Evolutionary conservation across 495 filamentous ascomycete species (phyloP), one percentile per base, ranked within the genome.

Genomic region (Neohortaea acidophila): DNA sequence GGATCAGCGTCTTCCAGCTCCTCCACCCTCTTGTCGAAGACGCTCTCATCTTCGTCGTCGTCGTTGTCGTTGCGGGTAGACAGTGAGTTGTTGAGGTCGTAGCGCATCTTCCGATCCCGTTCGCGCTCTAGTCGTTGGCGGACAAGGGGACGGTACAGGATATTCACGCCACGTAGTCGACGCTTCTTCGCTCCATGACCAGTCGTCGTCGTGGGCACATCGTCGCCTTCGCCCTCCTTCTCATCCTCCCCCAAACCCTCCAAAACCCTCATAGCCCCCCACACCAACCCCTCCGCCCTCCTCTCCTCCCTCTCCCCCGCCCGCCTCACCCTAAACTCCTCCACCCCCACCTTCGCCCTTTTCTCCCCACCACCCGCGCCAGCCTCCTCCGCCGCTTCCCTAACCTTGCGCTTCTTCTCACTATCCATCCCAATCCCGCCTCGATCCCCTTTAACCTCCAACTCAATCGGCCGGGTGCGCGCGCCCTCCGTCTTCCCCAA

Each of bases 341-440:
- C 73, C 56, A 84, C 79, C n/a, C 69, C 68, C 3, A 74, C 70
- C 43, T 75, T 78, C 19, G 68, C 62, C 52, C 69, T 74, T 54
- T 81, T 81, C 19, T 53, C 61, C n/a, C n/a, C n/a, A n/a, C n/a
- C n/a, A 35, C 51, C 51, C 32, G 55, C 56, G 31, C 68, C 72
- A 0, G 61, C 54, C 28, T 66, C 66, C 36, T 68, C 72, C 0
- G 62, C 56, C 23, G 67, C 65, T 57, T 85, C 83, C 9, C 68
- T 58, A 19, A 92, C 63, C 55, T 83, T 86, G 32, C 83, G 62
- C 63, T 91, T 94, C 55, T 75, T 72, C 58, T 91, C 82, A 18
- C 64, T 73, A 38, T 84, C 80, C 39, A 85, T 55, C 0, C 89
- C 89, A 41, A 97, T 87, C 0, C 89, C 89, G n/a, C 75, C 75